phyloP scores from a whole-genome alignment of 1,284 basidiomycete genomes.

The Apiotrichum porosum region DNA sequence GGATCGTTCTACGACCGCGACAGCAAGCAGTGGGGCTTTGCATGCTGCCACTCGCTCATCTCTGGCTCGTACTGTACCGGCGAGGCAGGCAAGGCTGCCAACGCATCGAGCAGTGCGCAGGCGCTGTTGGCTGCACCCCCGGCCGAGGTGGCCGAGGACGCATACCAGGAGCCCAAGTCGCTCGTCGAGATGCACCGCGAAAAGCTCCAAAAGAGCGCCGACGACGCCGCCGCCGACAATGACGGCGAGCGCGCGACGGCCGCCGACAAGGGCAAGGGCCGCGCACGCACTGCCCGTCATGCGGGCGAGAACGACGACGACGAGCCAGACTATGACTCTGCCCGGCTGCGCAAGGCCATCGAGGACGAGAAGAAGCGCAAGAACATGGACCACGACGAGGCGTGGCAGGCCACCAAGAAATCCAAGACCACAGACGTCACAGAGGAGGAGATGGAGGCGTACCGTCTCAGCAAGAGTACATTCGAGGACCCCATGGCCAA shows the following conservation, averaged over 20 bases:
- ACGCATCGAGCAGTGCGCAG: conserved; percentile 63
- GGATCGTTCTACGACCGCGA: conserved; percentile 85
- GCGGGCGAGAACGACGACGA: conserved; percentile 68
- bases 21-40: conserved; percentile 80
- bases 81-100: conserved; percentile 75
- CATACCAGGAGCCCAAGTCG: conserved; percentile 28
- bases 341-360: conserved; percentile 63
- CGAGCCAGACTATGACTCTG: conserved; percentile 61
- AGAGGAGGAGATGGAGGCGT: conserved; percentile 76
- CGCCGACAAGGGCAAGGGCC: conserved; percentile 28
- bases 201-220: conserved; percentile 31
- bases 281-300: conserved; percentile 31
- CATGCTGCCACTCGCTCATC: conserved; percentile 83
- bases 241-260: conserved; percentile 31
- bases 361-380: conserved; percentile 73
- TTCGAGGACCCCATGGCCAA: conserved; percentile 51
- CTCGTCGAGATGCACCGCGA: conserved; percentile 45
- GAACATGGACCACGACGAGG: conserved; percentile 57
- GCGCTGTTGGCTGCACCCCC: conserved; percentile 56
- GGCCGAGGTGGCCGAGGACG: conserved; percentile 19
- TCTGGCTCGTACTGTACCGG: conserved; percentile 93
- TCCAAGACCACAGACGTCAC: conserved; percentile 66
- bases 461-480: conserved; percentile 40
- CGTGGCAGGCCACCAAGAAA: conserved; percentile 47
- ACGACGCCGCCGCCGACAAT: conserved; percentile 19